A percentile compares a stretch with the other conserved stretches of the same genome.
phyloP scores from a whole-genome alignment of 352 stramenopile species.

The Phytophthora hibernalis region DNA sequence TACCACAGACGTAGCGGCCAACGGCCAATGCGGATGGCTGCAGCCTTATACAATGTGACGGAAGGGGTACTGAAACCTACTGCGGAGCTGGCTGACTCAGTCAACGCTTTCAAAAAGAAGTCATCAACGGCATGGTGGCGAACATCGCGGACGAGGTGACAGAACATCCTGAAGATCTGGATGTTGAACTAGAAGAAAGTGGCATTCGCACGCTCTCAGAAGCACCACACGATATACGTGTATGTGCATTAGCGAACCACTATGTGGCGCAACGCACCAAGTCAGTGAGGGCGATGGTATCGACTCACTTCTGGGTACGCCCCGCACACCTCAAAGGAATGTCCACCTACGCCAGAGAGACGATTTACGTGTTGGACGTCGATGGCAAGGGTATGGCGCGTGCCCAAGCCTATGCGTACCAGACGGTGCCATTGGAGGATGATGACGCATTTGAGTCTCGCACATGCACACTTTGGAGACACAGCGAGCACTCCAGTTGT shows the following conservation, averaged over 20 bases:
- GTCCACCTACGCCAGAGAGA: slow-evolving; percentile 3
- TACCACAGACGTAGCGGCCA: no score
- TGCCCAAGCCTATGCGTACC: not conserved
- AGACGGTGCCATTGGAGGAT: no score
- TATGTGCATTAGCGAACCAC: slow-evolving; percentile 1
- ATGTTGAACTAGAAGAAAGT: not conserved
- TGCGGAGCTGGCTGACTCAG: no score
- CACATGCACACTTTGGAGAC: no score
- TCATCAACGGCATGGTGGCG: slow-evolving; percentile 5
- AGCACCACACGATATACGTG: not conserved
- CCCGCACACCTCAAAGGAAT: slow-evolving; percentile 1
- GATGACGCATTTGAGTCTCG: no score
- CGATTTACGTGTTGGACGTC: slow-evolving; percentile 5
- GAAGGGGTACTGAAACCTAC: no score
- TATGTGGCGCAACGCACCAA: not conserved
- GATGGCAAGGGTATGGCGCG: not conserved
- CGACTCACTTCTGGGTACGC: not conserved
- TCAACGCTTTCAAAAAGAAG: no score
- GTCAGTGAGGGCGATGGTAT: not conserved
- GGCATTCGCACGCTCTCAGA: no score
- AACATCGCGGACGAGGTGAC: not conserved
- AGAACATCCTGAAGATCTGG: not conserved
- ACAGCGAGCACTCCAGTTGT: not conserved
- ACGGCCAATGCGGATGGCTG: no score
- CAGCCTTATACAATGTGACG: no score